Base-by-base conservation (phyloP, 805 yeast species). In the Suhomyces sp. region DNA sequence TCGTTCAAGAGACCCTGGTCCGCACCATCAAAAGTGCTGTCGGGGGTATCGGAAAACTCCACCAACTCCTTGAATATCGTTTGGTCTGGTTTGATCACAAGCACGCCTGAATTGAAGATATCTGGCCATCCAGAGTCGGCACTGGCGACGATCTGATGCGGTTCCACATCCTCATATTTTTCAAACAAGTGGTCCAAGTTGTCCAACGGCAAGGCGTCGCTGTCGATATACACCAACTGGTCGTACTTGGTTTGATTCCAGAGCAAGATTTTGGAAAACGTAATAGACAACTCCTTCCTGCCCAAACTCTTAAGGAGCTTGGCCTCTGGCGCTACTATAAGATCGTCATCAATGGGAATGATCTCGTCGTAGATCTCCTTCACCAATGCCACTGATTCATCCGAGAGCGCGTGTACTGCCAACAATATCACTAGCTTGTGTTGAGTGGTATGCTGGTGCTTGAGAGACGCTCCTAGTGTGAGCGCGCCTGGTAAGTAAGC, bases 1-100 rank as follows among this genome's bases (percentile, higher is more conserved):
- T 70, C 73, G 51, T 69, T 70, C 48, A 70, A 62, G 43, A 70
- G 57, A 13, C 75, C 75, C 51, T 70, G 75, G 58, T 70, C 75
- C 4, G 73, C 75, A 2, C 75, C 75, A 50, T 70, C 75, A 52
- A 69, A 70, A 3, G 70, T 59, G 24, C 53, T 48, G 20, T 58
- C 51, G 15, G 41, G 37, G 6, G 31, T 50, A 44, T 29, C 39
- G 19, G 59, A 50, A 19, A 50, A 56, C 19, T 50, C 55, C 24
- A 58, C 21, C 49, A 70, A 61, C 20, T 55, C 51, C 13, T 46
- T 48, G 51, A 52, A 65, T 7, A 58, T 60, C 2, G 41, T 50
- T 8, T 25, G 27, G 47, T 55, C 47, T 2, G 71, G 71, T 48
- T 58, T 61, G 44, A 65, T 51, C 9, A 62, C 53, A 46, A 67